Percentiles rank a stretch among this genome's conserved stretches.
phyloP scores from a whole-genome alignment of 1,284 basidiomycete species.

The Ustilago sp. region DNA sequence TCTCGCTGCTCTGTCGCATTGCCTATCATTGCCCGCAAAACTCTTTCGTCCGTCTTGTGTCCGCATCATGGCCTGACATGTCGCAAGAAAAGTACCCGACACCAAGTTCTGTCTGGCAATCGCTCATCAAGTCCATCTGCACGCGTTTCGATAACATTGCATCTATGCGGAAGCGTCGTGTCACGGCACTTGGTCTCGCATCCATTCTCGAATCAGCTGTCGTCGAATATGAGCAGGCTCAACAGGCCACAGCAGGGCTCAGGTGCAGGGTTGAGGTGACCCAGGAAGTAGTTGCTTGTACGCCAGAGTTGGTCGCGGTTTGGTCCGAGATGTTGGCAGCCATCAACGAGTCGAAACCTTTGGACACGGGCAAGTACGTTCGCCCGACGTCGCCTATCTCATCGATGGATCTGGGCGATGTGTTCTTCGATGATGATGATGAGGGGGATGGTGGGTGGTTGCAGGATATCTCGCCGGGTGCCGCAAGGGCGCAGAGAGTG shows the following conservation, averaged over 20 bases:
- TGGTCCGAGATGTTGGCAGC: slow-evolving; percentile 65
- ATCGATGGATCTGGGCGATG: slow-evolving; percentile 47
- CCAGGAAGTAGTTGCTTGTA: slow-evolving; percentile 22
- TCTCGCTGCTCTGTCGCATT: slow-evolving; percentile 59
- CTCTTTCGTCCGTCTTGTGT: slow-evolving; percentile 55
- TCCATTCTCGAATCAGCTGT: slow-evolving; percentile 39
- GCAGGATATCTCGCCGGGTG: slow-evolving; percentile 60
- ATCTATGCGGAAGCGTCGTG: slow-evolving; percentile 55
- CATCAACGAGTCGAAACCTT: slow-evolving; percentile 46
- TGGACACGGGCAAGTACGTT: slow-evolving; percentile 32
- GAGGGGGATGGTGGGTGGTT: slow-evolving; percentile 52
- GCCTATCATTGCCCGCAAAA: slow-evolving; percentile 42
- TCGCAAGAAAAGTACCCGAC: slow-evolving; percentile 21
- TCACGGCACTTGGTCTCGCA: slow-evolving; percentile 59
- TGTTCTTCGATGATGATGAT: slow-evolving; percentile 43
- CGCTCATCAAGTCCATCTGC: slow-evolving; percentile 46
- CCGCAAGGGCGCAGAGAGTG: slow-evolving; percentile 49
- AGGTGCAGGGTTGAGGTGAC: not conserved
- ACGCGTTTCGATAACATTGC: slow-evolving; percentile 62
- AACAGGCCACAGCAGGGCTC: not conserved
- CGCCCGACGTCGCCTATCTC: slow-evolving; percentile 48
- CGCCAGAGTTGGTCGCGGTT: slow-evolving; percentile 57
- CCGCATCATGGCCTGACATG: slow-evolving; percentile 33
- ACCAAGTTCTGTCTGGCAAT: slow-evolving; percentile 30
- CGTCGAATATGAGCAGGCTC: slow-evolving; percentile 24